These are phyloP conservation scores for Colletotrichum navitas DNA, from an alignment of 2,329 filamentous ascomycete species.

Conservation along the genomic window DNA sequence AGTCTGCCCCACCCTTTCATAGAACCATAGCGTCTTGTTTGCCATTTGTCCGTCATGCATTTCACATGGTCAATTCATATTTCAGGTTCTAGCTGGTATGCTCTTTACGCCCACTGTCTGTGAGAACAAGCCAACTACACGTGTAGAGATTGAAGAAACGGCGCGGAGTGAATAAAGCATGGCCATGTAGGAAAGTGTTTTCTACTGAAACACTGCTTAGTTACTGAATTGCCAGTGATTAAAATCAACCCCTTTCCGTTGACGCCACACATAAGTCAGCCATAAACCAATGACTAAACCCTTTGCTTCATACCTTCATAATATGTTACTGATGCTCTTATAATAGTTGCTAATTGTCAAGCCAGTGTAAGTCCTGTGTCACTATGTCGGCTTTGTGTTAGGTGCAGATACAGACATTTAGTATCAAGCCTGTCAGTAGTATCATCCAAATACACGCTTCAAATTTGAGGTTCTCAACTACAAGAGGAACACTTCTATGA, in stretches of 20 bases:
- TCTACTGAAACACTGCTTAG: neutral
- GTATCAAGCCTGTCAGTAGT: too few species aligned
- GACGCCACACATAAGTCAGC: neutral
- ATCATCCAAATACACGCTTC: neutral
- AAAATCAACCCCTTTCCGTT: neutral
- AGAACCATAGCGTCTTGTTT: too few species aligned
- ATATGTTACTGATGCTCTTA: neutral
- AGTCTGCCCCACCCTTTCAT: neutral
- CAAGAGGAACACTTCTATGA: neutral
- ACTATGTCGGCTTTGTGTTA: neutral
- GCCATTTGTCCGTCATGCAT: neutral
- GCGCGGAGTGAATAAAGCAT: accelerated
- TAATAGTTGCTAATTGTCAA: too few species aligned
- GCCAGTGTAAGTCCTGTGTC: neutral
- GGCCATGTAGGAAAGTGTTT: accelerated
- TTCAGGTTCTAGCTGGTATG: neutral
- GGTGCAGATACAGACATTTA: neutral
- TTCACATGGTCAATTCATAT: neutral
- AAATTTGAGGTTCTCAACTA: neutral
- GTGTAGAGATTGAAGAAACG: neutral
- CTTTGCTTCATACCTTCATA: neutral
- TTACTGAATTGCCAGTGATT: too few species aligned
- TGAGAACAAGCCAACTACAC: neutral
- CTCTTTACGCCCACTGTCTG: too few species aligned
- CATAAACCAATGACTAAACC: too few species aligned